These are phyloP conservation scores for Aspergillus sclerotialis DNA, from an alignment of 2,329 filamentous ascomycete genomes.

Conservation along the genomic window DNA sequence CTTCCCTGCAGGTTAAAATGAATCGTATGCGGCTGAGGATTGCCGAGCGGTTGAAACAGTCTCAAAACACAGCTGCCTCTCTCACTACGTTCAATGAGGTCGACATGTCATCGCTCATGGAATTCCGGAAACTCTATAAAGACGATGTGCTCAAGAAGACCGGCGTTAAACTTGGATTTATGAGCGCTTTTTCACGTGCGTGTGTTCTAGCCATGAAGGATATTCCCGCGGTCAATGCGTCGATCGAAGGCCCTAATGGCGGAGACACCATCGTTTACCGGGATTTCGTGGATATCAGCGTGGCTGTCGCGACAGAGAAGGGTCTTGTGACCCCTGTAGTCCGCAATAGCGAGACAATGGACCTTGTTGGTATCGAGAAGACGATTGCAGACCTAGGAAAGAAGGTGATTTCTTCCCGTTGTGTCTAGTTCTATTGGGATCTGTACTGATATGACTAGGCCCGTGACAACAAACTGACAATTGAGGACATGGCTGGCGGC, in stretches of 20 bases:
- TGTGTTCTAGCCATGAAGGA: constrained; percentile 89
- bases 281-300: constrained; percentile 96
- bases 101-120: constrained; percentile 96
- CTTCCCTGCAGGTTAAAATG: constrained; percentile 77
- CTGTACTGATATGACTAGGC: constrained; percentile 50
- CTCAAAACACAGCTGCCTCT: constrained; percentile 95
- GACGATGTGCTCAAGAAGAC: constrained; percentile 94
- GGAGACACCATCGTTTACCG: constrained; percentile 98
- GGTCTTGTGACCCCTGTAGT: constrained; percentile 95
- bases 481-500: constrained; percentile 98
- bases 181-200: constrained; percentile 93
- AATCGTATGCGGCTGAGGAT: constrained; percentile 98
- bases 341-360: constrained; percentile 82
- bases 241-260: constrained; percentile 89
- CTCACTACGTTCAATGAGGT: constrained; percentile 99
- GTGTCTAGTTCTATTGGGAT: neutral
- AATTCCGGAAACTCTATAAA: constrained; percentile 96
- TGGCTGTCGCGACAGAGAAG: constrained; percentile 95
- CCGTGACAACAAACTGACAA: constrained; percentile 90
- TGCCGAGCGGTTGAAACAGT: constrained; percentile 96
- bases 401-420: constrained; percentile 55
- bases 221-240: constrained; percentile 89
- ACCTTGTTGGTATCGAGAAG: constrained; percentile 83
- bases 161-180: constrained; percentile 97
- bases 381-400: constrained; percentile 89